Percentiles rank a stretch among this genome's conserved stretches.
Evolutionary conservation across 768 basidiomycete genomes (phyloP).

Genomic region (Podaxis sp.): DNA sequence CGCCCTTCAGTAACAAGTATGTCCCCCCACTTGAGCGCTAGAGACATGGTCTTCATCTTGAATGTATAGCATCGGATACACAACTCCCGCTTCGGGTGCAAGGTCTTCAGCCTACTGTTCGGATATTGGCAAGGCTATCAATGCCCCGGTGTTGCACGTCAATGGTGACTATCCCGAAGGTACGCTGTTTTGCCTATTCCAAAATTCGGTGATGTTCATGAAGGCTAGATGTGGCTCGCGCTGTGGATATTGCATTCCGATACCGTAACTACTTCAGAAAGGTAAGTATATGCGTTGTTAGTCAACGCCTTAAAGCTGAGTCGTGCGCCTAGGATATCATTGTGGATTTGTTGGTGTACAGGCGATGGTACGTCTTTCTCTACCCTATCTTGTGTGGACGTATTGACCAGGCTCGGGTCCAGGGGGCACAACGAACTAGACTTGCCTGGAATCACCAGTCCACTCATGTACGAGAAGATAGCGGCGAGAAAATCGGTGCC

Average conservation of each 20-base stretch:
- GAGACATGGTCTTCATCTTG: background rate
- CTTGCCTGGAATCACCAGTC: constrained; percentile 83
- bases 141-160: constrained; percentile 85
- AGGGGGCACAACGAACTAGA: constrained; percentile 86
- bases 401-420: background rate
- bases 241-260: constrained; percentile 85
- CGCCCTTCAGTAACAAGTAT: constrained; percentile 54
- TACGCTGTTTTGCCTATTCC: constrained; percentile 19
- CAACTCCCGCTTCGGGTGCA: constrained; percentile 81
- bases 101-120: constrained; percentile 88
- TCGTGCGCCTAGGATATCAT: constrained; percentile 64
- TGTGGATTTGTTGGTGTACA: constrained; percentile 86
- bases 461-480: constrained; percentile 90
- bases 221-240: constrained; percentile 71
- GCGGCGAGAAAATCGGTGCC: constrained; percentile 75
- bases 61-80: constrained; percentile 77
- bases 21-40: constrained; percentile 9
- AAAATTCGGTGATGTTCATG: background rate
- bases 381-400: background rate
- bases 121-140: constrained; percentile 87
- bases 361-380: constrained; percentile 54
- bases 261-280: constrained; percentile 88
- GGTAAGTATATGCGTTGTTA: constrained; percentile 26
- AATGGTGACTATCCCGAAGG: constrained; percentile 93
- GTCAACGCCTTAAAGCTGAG: background rate